A percentile compares a stretch with the other conserved stretches of the same genome.
Conservation (phyloP, 164 flowering plant species). For the Sedum album region DNA sequence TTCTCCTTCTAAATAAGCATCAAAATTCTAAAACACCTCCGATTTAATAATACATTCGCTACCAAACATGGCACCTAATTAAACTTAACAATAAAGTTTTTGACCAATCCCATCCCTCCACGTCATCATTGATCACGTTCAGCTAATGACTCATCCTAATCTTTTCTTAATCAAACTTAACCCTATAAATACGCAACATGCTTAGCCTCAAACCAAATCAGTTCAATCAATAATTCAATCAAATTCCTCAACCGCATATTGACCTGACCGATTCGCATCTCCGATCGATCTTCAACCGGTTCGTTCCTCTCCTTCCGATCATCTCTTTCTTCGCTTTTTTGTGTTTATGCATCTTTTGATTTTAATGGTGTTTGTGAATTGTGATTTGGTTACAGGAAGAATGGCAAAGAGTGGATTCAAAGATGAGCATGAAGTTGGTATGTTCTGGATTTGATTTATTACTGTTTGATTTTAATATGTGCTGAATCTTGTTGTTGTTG, state of each 20-base stretch:
- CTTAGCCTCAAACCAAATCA: neutral
- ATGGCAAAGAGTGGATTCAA: constrained; percentile 74
- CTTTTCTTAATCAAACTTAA: neutral
- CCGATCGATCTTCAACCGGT: neutral
- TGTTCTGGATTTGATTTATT: constrained; percentile 8
- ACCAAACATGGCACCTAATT: neutral
- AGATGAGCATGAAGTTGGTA: constrained; percentile 81
- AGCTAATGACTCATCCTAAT: neutral
- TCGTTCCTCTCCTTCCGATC: neutral
- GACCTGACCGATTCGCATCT: too few relatives aligned
- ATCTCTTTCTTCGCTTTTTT: neutral
- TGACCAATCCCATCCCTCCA: neutral
- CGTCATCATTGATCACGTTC: too few relatives aligned
- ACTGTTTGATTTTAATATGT: neutral
- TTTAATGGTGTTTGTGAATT: neutral
- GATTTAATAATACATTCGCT: neutral
- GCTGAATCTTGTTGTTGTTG: constrained; percentile 15
- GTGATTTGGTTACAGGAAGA: constrained; percentile 13
- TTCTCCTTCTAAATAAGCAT: too few relatives aligned
- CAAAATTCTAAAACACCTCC: too few relatives aligned
- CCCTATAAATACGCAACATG: neutral
- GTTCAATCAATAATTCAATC: neutral
- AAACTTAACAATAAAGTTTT: too few relatives aligned
- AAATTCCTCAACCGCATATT: neutral
- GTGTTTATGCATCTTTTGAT: neutral